A percentile compares a stretch with the other conserved stretches of the same genome.
Evolutionary conservation across 768 basidiomycete species (phyloP).

Genomic region (Panus rudis): DNA sequence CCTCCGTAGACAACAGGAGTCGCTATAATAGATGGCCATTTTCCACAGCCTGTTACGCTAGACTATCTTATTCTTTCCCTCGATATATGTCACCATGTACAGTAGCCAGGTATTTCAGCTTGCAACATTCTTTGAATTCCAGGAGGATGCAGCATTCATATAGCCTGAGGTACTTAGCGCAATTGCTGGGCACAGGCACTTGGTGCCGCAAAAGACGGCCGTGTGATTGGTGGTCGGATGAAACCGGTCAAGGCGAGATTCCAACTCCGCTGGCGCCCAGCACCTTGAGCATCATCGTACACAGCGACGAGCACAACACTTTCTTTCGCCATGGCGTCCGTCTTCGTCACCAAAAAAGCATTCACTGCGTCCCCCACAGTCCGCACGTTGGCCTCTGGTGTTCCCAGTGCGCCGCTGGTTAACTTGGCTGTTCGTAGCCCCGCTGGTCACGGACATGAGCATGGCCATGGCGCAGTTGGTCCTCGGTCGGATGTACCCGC

Average conservation of each 20-base stretch:
- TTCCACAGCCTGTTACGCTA: too few species aligned
- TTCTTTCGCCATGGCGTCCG: constrained; percentile 49
- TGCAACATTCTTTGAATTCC: too few species aligned
- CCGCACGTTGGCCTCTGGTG: constrained; percentile 69
- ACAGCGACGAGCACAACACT: constrained; percentile 16
- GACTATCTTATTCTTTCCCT: not conserved
- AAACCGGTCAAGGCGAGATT: constrained; percentile 14
- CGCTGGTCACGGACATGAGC: constrained; percentile 45
- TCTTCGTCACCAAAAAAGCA: constrained; percentile 74
- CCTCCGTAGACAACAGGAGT: constrained; percentile 24
- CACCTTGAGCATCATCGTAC: constrained; percentile 15
- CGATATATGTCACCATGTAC: too few species aligned
- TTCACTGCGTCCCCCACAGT: constrained; percentile 78
- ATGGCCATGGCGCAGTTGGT: constrained; percentile 45
- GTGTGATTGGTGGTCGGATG: constrained; percentile 9
- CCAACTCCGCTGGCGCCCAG: too few species aligned
- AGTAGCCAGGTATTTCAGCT: too few species aligned
- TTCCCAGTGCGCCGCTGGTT: constrained; percentile 70
- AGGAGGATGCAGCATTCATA: too few species aligned
- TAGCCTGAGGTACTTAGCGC: too few species aligned
- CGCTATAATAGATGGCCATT: too few species aligned
- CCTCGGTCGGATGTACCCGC: constrained; percentile 59
- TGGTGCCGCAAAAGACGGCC: not conserved
- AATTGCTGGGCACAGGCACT: too few species aligned
- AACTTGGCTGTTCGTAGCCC: constrained; percentile 63